phyloP scores from a whole-genome alignment of 305 asterid species.

The Solanum hybrid region DNA sequence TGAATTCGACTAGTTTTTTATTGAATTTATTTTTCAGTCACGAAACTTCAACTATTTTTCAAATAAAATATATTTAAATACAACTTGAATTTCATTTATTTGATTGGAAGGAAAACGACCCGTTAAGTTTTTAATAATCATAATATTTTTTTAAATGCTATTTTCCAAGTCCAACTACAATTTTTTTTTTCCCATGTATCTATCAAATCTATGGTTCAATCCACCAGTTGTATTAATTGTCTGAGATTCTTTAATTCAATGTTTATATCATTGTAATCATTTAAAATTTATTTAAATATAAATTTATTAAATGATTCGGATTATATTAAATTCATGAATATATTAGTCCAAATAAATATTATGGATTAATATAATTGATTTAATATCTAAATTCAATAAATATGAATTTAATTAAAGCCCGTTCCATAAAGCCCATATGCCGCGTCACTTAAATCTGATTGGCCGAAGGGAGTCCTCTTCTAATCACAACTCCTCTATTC shows the following conservation, averaged over 20 bases:
- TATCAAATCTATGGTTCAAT: not conserved
- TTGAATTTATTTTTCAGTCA: not conserved
- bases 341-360: too few relatives aligned
- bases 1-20: not conserved
- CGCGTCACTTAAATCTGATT: too few relatives aligned
- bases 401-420: too few relatives aligned
- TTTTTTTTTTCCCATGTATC: too few relatives aligned
- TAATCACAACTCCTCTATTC: too few relatives aligned
- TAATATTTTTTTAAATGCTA: not conserved
- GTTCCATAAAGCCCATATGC: too few relatives aligned
- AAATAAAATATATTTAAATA: not conserved
- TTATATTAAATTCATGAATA: too few relatives aligned
- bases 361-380: too few relatives aligned
- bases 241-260: not conserved
- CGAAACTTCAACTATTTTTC: not conserved
- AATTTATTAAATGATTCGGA: too few relatives aligned
- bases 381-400: too few relatives aligned
- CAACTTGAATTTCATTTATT: not conserved
- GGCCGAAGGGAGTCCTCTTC: too few relatives aligned
- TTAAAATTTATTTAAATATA: too few relatives aligned
- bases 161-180: not conserved
- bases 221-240: not conserved
- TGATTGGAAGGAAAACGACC: not conserved
- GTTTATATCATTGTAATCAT: not conserved
- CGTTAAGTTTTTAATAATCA: not conserved